These are phyloP conservation scores for Xylaria sp. DNA, from an alignment of 2,329 filamentous ascomycete species.

Conservation along the genomic window DNA sequence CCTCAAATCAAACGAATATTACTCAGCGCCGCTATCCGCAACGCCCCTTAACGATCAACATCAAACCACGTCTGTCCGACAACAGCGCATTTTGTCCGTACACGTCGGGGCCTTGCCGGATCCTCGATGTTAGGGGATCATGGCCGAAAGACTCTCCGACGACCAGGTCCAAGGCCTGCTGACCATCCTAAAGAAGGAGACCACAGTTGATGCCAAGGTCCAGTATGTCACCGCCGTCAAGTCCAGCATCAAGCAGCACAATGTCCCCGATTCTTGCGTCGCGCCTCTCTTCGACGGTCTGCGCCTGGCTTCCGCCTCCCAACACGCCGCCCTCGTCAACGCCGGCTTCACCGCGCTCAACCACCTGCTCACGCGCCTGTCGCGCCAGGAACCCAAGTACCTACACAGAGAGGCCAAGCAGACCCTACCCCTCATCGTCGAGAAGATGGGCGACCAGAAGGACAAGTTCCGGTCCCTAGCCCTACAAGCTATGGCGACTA, in stretches of 20 bases:
- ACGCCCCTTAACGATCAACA: conserved; percentile 3
- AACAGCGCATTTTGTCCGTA: conserved; percentile 29
- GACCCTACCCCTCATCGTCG: conserved; percentile 79
- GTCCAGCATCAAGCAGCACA: conserved; percentile 90
- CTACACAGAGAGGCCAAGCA: conserved; percentile 75
- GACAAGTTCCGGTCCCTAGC: conserved; percentile 84
- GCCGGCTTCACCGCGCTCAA: conserved; percentile 88
- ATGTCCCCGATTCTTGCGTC: conserved; percentile 80
- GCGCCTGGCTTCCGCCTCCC: conserved; percentile 77
- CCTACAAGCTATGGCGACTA: conserved; percentile 77
- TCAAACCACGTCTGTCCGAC: background rate
- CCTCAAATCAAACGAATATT: background rate
- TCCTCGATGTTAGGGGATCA: conserved; percentile 45
- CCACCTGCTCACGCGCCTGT: conserved; percentile 86
- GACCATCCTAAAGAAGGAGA: conserved; percentile 67
- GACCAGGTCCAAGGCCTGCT: conserved; percentile 66
- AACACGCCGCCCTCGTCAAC: conserved; percentile 80
- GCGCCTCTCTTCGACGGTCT: conserved; percentile 83
- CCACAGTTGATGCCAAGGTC: conserved; percentile 75
- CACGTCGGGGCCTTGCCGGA: conserved; percentile 36
- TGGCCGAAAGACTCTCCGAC: conserved; percentile 69
- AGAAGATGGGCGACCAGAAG: conserved; percentile 87
- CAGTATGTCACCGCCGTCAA: conserved; percentile 79
- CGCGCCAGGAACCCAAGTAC: conserved; percentile 82
- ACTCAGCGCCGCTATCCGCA: background rate